These are phyloP conservation scores for Mycena latifolia DNA, from an alignment of 768 basidiomycete genomes.

Conservation along the genomic window DNA sequence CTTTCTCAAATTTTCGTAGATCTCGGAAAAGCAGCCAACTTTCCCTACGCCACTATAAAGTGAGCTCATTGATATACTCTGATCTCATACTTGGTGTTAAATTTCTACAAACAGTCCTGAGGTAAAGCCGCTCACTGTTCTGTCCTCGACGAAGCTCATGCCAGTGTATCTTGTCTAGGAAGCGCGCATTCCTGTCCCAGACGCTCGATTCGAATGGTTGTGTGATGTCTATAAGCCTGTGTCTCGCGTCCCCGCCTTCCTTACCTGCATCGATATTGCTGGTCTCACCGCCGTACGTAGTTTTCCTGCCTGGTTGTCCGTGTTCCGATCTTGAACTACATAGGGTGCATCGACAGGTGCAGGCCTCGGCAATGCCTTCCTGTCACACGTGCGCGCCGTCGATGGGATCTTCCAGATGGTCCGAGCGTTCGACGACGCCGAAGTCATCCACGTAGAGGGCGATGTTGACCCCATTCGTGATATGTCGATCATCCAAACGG, in stretches of 20 bases:
- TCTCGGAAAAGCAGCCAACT: constrained; percentile 96
- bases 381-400: constrained; percentile 97
- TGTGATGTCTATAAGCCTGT: constrained; percentile 91
- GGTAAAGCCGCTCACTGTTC: constrained; percentile 40
- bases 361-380: constrained; percentile 96
- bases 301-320: constrained; percentile 1
- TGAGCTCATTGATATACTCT: constrained; percentile 31
- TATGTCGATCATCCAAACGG: constrained; percentile 97
- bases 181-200: constrained; percentile 96
- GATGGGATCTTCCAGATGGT: constrained; percentile 99
- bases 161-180: constrained; percentile 60
- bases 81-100: constrained; percentile 23
- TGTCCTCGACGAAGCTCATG: constrained; percentile 7
- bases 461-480: constrained; percentile 96
- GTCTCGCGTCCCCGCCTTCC: constrained; percentile 90
- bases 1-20: constrained; percentile 55
- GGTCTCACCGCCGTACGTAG: constrained; percentile 89
- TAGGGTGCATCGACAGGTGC: constrained; percentile 98
- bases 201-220: constrained; percentile 95
- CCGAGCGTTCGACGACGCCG: constrained; percentile 98
- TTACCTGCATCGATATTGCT: constrained; percentile 99
- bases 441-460: constrained; percentile 99
- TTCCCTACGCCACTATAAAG: constrained; percentile 95
- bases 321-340: constrained; percentile 17
- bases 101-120: constrained; percentile 63